phyloP scores from a whole-genome alignment of 2,329 filamentous ascomycete species.

The Colletotrichum scovillei region DNA sequence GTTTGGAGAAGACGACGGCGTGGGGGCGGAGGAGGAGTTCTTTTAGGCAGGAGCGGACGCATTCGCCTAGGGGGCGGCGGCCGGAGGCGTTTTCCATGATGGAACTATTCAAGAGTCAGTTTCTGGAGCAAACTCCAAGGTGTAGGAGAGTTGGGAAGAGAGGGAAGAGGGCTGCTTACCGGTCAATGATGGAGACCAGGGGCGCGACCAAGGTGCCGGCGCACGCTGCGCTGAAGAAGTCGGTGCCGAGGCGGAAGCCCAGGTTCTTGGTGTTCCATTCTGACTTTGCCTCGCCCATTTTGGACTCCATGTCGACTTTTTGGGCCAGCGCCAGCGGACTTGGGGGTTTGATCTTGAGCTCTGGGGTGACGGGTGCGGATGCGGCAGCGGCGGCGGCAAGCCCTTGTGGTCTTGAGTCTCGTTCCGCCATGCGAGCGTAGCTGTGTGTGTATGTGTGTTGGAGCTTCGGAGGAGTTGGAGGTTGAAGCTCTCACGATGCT shows the following conservation, averaged over 20 bases:
- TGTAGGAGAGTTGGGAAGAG: too few species aligned
- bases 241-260: slow-evolving; percentile 72
- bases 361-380: slow-evolving; percentile 16
- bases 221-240: slow-evolving; percentile 75
- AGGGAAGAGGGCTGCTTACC: slow-evolving; percentile 57
- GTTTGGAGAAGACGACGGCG: slow-evolving; percentile 70
- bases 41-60: slow-evolving; percentile 68
- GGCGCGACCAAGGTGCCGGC: slow-evolving; percentile 85
- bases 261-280: slow-evolving; percentile 83
- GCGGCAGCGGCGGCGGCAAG: slow-evolving; percentile 13
- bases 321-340: slow-evolving; percentile 47
- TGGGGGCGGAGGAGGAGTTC: slow-evolving; percentile 71
- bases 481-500: neutral
- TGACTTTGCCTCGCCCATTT: slow-evolving; percentile 11
- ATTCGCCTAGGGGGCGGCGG: slow-evolving; percentile 67
- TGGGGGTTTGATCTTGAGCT: slow-evolving; percentile 39
- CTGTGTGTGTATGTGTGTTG: neutral
- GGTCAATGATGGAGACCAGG: slow-evolving; percentile 87
- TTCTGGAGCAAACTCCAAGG: neutral
- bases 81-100: slow-evolving; percentile 88
- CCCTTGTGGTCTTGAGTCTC: slow-evolving; percentile 27
- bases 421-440: slow-evolving; percentile 27
- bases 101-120: slow-evolving; percentile 57
- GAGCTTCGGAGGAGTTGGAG: neutral
- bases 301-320: slow-evolving; percentile 37